Conservation (phyloP, 2,329 filamentous ascomycete genomes). For the Fonsecaea erecta region DNA sequence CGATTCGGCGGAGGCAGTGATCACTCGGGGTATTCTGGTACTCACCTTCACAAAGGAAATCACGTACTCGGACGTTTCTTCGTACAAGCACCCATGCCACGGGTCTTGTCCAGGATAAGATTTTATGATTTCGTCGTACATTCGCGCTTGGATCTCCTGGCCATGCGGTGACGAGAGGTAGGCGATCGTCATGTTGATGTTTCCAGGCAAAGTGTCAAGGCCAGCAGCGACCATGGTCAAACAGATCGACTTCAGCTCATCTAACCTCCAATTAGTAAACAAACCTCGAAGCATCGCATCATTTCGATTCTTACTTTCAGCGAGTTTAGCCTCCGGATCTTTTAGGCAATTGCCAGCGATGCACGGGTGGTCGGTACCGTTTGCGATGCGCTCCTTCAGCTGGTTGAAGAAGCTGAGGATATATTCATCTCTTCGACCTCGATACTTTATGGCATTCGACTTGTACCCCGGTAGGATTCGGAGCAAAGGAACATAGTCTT, state of each 20-base stretch:
- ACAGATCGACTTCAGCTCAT: constrained; percentile 79
- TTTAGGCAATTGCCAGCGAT: constrained; percentile 73
- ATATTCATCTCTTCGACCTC: constrained; percentile 68
- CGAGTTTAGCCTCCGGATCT: constrained; percentile 69
- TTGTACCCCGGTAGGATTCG: constrained; percentile 66
- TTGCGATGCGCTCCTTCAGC: constrained; percentile 63
- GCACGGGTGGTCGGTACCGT: constrained; percentile 68
- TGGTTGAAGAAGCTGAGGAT: constrained; percentile 61
- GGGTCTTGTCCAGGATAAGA: constrained; percentile 73
- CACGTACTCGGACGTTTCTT: constrained; percentile 76
- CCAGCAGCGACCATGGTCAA: constrained; percentile 80
- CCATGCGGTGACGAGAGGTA: constrained; percentile 70
- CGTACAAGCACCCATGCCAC: constrained; percentile 71
- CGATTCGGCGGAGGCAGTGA: neutral
- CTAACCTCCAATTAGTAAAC: constrained; percentile 48
- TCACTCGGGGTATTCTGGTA: neutral
- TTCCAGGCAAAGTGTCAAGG: constrained; percentile 77
- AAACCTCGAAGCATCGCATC: neutral
- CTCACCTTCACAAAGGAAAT: constrained; percentile 69
- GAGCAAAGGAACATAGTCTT: constrained; percentile 73
- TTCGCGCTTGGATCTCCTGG: constrained; percentile 70
- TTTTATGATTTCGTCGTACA: constrained; percentile 69
- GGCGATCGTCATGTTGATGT: constrained; percentile 77
- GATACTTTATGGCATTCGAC: constrained; percentile 65
- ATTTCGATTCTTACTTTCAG: constrained; percentile 55